phyloP scores from a whole-genome alignment of 345 rosid species.

The Pelargonium nanum region DNA sequence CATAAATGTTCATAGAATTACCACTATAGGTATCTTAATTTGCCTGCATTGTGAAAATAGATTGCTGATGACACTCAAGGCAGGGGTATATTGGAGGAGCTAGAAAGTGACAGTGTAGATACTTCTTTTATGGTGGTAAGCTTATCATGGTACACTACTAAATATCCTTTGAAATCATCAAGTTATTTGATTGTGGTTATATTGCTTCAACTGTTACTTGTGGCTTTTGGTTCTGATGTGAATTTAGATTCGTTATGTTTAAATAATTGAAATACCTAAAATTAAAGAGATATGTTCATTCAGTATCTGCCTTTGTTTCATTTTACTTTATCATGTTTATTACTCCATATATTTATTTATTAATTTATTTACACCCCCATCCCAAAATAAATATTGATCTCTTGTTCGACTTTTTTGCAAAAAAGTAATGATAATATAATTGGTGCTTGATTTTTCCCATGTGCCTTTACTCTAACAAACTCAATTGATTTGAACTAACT shows the following conservation, averaged over 20 bases:
- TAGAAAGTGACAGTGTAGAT: constrained; percentile 47
- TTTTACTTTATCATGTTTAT: neutral
- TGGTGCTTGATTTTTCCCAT: too few relatives aligned
- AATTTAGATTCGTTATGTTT: neutral
- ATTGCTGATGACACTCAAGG: constrained; percentile 54
- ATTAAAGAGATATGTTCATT: too few relatives aligned
- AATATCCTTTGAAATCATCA: neutral
- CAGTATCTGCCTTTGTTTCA: neutral
- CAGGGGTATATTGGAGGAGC: constrained; percentile 38
- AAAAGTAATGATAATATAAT: too few relatives aligned
- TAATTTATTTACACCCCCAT: too few relatives aligned
- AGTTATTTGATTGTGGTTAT: neutral
- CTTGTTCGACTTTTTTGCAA: too few relatives aligned
- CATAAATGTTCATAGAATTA: neutral
- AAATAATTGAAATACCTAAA: neutral
- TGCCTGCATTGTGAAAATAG: constrained; percentile 12
- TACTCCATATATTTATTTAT: too few relatives aligned
- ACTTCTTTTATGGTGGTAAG: constrained; percentile 56
- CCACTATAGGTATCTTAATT: neutral
- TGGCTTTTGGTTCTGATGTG: neutral
- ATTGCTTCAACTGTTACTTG: neutral
- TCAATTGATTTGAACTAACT: too few relatives aligned
- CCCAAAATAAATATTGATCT: too few relatives aligned
- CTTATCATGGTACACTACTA: neutral
- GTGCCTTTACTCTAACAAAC: too few relatives aligned